Evolutionary conservation across 2,329 filamentous ascomycete genomes (phyloP).

Genomic region (Keithomyces neogunnii): DNA sequence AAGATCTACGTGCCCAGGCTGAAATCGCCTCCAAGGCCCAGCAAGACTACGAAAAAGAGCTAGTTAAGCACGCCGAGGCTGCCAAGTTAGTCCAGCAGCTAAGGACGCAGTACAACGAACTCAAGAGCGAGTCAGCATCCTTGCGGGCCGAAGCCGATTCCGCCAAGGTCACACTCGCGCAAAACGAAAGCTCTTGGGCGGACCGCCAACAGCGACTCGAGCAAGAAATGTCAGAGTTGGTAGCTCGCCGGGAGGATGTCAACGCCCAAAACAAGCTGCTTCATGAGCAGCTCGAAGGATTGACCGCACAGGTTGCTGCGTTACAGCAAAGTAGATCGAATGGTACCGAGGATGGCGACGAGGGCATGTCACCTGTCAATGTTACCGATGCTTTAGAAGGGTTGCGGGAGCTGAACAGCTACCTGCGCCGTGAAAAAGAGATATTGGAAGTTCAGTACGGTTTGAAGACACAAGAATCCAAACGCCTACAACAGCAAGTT

Average conservation of each 20-base stretch:
- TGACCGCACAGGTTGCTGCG: conserved; percentile 69
- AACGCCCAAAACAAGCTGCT: conserved; percentile 85
- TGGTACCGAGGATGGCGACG: conserved; percentile 40
- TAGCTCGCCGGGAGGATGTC: conserved; percentile 71
- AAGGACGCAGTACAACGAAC: conserved; percentile 69
- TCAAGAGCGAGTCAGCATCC: conserved; percentile 70
- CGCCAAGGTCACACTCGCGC: conserved; percentile 66
- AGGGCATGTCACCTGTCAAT: conserved; percentile 41
- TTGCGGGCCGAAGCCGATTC: conserved; percentile 78
- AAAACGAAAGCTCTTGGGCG: conserved; percentile 82
- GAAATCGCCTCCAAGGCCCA: conserved; percentile 90
- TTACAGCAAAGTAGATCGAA: conserved; percentile 65
- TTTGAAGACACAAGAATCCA: conserved; percentile 77
- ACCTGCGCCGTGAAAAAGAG: conserved; percentile 90
- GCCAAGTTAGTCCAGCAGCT: conserved; percentile 74
- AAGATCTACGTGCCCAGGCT: conserved; percentile 86
- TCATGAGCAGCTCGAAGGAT: conserved; percentile 78
- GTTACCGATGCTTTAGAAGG: conserved; percentile 59
- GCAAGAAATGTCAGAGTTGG: conserved; percentile 72
- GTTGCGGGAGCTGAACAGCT: conserved; percentile 83
- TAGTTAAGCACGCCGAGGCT: conserved; percentile 94
- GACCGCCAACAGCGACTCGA: conserved; percentile 75
- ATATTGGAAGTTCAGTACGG: conserved; percentile 96
- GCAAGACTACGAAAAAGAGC: conserved; percentile 88
- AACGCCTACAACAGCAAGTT: conserved; percentile 82